Base-by-base conservation (phyloP, 2,329 filamentous ascomycete genomes). In the Sclerotinia minor region DNA sequence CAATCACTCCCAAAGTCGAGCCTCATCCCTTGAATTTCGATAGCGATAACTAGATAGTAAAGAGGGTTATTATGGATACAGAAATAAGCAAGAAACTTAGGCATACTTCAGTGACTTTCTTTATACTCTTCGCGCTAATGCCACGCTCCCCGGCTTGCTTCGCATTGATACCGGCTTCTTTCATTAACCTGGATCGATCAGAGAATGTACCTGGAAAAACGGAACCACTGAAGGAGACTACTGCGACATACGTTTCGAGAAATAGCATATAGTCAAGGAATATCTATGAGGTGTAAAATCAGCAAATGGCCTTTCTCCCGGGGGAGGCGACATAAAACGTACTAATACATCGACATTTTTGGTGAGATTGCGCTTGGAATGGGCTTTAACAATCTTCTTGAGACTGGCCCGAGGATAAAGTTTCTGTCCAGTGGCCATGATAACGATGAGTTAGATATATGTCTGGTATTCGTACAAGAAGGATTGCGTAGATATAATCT, bases 371-470 rank as follows among this genome's bases (percentile, higher is more conserved):
- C 89, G 88, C 71, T 91, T 90, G 11, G 92, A 90, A 78, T 96
- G 92, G 24, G 92, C 92, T 80, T 96, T 97, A 75, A 96, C 84
- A 69, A 96, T 94, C 79, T 93, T 94, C 79, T 93, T 95, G 74
- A 97, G 83, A 0, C 92, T 95, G 24, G 87, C 88, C 71, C 93
- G 89, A 15, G 93, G 93, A 75, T 96, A 97, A 19, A 92, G 83
- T 73, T 92, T 94, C 76, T 89, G 88, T 29, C 87, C 83, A 17
- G 73, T 69, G 57, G 76, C 76, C 76, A 78, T 78, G 50, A 47
- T 72, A 41, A 6, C 5, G 7, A 32, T 17, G 35, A 38, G 15
- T 17, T 19, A 50, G 29, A 17, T 50, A 24, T 11, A 17, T 57
- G 2, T 11, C 8, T 57, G 2, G 19, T 38, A 26, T 50, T 50